Evolutionary conservation across 139 green algal genomes (phyloP).

Genomic region (Micractinium sp.): DNA sequence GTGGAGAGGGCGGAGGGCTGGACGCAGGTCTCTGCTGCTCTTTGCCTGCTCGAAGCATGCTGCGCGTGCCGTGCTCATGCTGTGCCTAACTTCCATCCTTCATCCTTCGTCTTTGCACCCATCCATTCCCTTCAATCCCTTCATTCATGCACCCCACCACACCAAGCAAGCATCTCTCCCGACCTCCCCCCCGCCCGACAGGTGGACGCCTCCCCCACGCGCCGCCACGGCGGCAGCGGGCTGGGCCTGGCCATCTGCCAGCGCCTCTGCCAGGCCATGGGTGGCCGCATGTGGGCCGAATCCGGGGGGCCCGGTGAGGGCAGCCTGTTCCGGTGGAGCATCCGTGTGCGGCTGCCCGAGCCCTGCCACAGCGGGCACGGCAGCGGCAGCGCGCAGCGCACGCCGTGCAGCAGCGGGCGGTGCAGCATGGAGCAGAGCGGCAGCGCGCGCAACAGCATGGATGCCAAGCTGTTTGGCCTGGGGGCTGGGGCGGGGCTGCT

Average conservation of each 20-base stretch:
- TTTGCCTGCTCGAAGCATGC: too few relatives aligned
- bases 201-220: constrained; percentile 70
- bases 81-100: too few relatives aligned
- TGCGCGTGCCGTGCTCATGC: too few relatives aligned
- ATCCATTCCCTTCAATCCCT: too few relatives aligned
- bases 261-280: constrained; percentile 83
- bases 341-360: constrained; percentile 49
- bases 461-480: neutral
- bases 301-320: constrained; percentile 58
- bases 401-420: constrained; percentile 19
- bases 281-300: constrained; percentile 79
- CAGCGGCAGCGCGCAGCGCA: neutral
- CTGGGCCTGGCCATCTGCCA: constrained; percentile 86
- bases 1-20: neutral
- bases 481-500: neutral
- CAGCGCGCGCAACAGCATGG: constrained; percentile 14
- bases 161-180: too few relatives aligned
- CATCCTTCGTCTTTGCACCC: too few relatives aligned
- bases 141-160: too few relatives aligned
- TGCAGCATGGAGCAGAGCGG: constrained; percentile 22
- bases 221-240: constrained; percentile 82
- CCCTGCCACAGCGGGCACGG: neutral
- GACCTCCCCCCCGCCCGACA: constrained; percentile 17
- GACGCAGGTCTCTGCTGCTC: too few relatives aligned
- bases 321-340: constrained; percentile 64